Evolutionary conservation across 192 early-diverging fungal species (phyloP).

Genomic region (Funneliformis mosseae): DNA sequence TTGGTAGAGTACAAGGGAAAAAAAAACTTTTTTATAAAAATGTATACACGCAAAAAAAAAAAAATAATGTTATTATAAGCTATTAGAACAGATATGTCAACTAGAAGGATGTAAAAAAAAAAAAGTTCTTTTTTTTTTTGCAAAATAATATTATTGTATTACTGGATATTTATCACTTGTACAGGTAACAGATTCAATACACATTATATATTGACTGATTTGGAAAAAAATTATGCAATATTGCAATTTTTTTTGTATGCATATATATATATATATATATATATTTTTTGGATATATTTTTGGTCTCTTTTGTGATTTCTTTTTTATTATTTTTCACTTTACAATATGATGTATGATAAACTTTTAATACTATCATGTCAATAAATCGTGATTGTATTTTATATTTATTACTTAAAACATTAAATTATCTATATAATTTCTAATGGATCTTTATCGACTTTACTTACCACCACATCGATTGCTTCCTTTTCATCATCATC

Average conservation of each 20-base stretch:
- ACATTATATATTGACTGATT: not conserved
- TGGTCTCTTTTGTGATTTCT: too few relatives aligned
- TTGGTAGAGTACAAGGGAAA: not conserved
- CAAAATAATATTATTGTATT: not conserved
- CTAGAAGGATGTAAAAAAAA: not conserved
- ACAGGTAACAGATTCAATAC: not conserved
- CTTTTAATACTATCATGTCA: too few relatives aligned
- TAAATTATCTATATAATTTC: conserved; percentile 55
- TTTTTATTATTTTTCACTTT: too few relatives aligned
- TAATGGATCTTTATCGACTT: conserved; percentile 79
- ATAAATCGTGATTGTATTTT: too few relatives aligned
- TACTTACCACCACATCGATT: conserved; percentile 70
- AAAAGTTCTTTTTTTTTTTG: not conserved
- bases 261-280: too few relatives aligned
- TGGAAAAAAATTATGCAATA: not conserved
- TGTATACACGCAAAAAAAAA: not conserved
- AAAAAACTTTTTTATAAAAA: not conserved
- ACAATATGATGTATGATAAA: too few relatives aligned
- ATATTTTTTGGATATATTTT: too few relatives aligned
- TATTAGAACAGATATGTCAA: not conserved
- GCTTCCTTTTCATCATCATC: conserved; percentile 46
- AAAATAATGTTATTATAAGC: not conserved
- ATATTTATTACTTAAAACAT: too few relatives aligned
- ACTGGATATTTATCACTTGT: not conserved
- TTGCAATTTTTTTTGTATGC: too few relatives aligned